These are phyloP conservation scores for Vanrija sp. DNA, from an alignment of 1,284 basidiomycete genomes.

Conservation along the genomic window DNA sequence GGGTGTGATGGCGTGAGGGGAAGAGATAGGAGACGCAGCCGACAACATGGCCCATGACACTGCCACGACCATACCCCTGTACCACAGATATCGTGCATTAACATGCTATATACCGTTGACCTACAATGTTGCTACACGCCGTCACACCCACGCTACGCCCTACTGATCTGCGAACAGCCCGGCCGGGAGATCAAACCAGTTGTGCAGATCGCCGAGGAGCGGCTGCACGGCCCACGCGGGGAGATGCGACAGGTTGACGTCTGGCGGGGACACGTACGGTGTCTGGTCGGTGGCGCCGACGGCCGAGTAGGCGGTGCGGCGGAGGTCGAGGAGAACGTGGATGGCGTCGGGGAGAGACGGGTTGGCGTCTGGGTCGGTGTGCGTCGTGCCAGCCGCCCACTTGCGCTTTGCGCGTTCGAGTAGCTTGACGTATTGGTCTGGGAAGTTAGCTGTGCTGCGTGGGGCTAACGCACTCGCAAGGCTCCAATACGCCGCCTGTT, in stretches of 20 bases:
- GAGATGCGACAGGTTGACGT: conserved; percentile 33
- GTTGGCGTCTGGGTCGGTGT: conserved; percentile 18
- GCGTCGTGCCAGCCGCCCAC: conserved; percentile 29
- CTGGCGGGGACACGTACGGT: conserved; percentile 33
- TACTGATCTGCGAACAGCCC: conserved; percentile 23
- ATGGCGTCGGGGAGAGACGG: conserved; percentile 46
- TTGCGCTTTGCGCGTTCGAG: conserved; percentile 46
- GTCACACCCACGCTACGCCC: no score
- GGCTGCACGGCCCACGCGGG: conserved; percentile 47
- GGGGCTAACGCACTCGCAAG: conserved; percentile 37
- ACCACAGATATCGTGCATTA: no score
- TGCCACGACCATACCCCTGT: no score
- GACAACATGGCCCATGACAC: no score
- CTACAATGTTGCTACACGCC: no score
- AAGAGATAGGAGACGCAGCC: no score
- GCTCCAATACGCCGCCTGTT: conserved; percentile 41
- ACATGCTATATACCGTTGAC: no score
- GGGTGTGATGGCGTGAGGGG: conserved; percentile 2
- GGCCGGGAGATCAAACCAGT: conserved; percentile 46
- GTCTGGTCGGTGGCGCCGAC: conserved; percentile 34
- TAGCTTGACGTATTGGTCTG: conserved; percentile 47
- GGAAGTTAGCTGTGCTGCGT: no score
- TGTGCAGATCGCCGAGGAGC: conserved; percentile 43
- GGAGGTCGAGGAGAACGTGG: conserved; percentile 46
- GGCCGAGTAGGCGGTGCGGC: conserved; percentile 46